phyloP scores from a whole-genome alignment of 345 rosid species.

The Firmiana major region DNA sequence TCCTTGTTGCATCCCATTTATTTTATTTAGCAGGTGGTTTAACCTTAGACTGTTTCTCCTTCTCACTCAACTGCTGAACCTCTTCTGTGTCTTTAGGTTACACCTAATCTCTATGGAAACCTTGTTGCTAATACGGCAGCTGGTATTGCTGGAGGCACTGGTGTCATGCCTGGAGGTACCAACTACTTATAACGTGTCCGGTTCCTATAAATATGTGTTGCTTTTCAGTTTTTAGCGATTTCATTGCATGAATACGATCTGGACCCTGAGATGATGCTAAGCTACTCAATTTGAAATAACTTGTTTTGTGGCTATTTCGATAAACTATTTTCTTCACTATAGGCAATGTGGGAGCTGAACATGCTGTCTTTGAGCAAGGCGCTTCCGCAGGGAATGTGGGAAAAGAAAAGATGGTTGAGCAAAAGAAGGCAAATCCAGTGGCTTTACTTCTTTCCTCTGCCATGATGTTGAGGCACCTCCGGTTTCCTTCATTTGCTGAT shows the following conservation, averaged over 20 bases:
- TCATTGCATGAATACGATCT: background rate
- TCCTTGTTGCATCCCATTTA: background rate
- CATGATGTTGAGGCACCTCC: slow-evolving; percentile 97
- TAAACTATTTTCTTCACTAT: slow-evolving; percentile 13
- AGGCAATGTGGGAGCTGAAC: slow-evolving; percentile 95
- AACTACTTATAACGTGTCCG: background rate
- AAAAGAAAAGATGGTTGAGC: slow-evolving; percentile 47
- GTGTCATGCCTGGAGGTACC: slow-evolving; percentile 98
- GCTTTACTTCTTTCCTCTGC: slow-evolving; percentile 93
- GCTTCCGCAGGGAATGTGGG: slow-evolving; percentile 98
- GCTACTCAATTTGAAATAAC: background rate
- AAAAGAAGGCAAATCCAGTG: slow-evolving; percentile 89
- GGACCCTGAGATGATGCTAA: background rate
- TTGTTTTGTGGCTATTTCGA: background rate
- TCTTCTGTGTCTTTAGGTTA: slow-evolving; percentile 50
- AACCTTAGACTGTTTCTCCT: background rate
- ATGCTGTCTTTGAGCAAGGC: slow-evolving; percentile 94
- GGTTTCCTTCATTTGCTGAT: slow-evolving; percentile 90
- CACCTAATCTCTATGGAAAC: slow-evolving; percentile 92
- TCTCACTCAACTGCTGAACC: slow-evolving; percentile 13
- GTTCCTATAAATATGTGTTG: background rate
- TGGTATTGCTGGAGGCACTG: slow-evolving; percentile 97
- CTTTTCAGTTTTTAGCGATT: background rate
- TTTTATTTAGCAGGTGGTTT: background rate
- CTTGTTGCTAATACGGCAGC: slow-evolving; percentile 93